Conservation (phyloP, 1,284 basidiomycete species). For the Agroathelia rolfsii region DNA sequence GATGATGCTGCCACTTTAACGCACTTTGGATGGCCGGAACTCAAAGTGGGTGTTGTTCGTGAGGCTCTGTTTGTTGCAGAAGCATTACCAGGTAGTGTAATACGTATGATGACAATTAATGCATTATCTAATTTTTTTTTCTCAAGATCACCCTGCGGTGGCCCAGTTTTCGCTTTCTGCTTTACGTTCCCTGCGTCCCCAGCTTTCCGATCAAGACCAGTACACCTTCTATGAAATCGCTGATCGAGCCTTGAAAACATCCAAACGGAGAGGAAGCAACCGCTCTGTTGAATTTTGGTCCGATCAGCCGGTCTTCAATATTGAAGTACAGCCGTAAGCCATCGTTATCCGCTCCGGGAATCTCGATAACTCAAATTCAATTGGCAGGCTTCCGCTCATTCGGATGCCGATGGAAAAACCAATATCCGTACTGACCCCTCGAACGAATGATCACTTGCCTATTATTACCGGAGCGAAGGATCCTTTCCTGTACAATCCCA, state of each 20-base stretch:
- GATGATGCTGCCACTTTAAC: slow-evolving; percentile 29
- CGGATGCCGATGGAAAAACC: slow-evolving; percentile 70
- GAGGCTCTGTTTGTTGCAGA: slow-evolving; percentile 89
- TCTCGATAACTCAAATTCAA: slow-evolving; percentile 8
- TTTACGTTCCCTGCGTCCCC: slow-evolving; percentile 55
- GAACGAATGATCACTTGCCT: slow-evolving; percentile 29
- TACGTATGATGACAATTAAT: slow-evolving; percentile 3
- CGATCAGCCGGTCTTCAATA: slow-evolving; percentile 65
- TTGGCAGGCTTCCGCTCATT: slow-evolving; percentile 55
- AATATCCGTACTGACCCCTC: slow-evolving; percentile 39
- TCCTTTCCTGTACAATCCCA: slow-evolving; percentile 85
- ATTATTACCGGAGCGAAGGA: slow-evolving; percentile 52
- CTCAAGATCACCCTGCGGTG: slow-evolving; percentile 62
- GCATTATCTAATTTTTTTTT: slow-evolving; percentile 15
- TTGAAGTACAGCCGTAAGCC: slow-evolving; percentile 69
- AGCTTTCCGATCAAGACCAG: slow-evolving; percentile 67
- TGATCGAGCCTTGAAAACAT: slow-evolving; percentile 55
- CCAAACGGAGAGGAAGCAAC: slow-evolving; percentile 66
- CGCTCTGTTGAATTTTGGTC: slow-evolving; percentile 77
- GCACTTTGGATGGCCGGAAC: slow-evolving; percentile 83
- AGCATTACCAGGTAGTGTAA: slow-evolving; percentile 66
- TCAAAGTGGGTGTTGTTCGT: slow-evolving; percentile 84
- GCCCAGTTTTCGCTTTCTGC: slow-evolving; percentile 74
- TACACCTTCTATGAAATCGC: slow-evolving; percentile 68
- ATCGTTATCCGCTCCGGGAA: slow-evolving; percentile 6